These are phyloP conservation scores for Boletus rufocinnamomeus DNA, from an alignment of 768 basidiomycete species.

Conservation along the genomic window DNA sequence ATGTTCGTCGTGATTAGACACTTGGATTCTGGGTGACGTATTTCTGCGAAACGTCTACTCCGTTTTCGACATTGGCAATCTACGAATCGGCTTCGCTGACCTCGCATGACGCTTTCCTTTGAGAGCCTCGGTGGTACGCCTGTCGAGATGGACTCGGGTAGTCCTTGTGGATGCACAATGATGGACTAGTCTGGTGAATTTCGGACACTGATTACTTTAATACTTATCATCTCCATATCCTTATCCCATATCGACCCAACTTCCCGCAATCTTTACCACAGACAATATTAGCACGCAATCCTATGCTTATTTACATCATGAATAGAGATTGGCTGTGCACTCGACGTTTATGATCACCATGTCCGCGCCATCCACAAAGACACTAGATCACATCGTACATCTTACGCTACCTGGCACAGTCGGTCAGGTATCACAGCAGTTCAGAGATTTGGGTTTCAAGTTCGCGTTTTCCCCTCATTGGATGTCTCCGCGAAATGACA, in stretches of 20 bases:
- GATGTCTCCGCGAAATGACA: neutral
- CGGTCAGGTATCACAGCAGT: slow-evolving; percentile 49
- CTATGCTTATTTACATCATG: neutral
- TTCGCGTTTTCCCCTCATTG: slow-evolving; percentile 30
- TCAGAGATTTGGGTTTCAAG: slow-evolving; percentile 67
- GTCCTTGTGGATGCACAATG: neutral
- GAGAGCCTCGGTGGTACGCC: too few relatives aligned
- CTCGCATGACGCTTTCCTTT: slow-evolving; percentile 19
- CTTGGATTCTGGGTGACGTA: slow-evolving; percentile 40
- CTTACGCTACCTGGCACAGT: slow-evolving; percentile 67
- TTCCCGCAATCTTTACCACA: neutral
- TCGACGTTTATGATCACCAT: slow-evolving; percentile 11
- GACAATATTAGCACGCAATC: neutral
- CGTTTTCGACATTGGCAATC: slow-evolving; percentile 43
- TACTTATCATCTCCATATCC: neutral
- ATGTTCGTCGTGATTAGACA: slow-evolving; percentile 14
- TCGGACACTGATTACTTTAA: neutral
- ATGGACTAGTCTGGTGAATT: neutral
- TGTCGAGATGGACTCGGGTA: slow-evolving; percentile 4
- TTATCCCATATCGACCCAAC: neutral
- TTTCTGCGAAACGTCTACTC: slow-evolving; percentile 52
- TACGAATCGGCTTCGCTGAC: slow-evolving; percentile 44
- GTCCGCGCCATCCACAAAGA: slow-evolving; percentile 40
- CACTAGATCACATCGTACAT: slow-evolving; percentile 70
- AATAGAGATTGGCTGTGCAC: neutral